These are phyloP conservation scores for Arctium lappa DNA, from an alignment of 129 eudicot genomes.

Conservation along the genomic window DNA sequence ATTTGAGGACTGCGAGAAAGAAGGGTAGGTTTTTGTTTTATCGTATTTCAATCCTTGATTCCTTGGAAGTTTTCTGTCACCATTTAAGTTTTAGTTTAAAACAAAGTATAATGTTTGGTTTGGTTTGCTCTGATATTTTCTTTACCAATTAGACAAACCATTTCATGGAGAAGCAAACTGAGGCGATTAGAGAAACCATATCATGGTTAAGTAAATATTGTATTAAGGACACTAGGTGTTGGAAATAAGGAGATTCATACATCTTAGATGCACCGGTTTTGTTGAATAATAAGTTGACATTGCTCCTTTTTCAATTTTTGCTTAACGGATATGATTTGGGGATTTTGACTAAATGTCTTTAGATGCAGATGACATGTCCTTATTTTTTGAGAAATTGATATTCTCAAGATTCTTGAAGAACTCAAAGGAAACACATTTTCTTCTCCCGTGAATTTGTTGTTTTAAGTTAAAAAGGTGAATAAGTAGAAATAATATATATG, in stretches of 20 bases:
- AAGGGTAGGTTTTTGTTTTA: too few species aligned
- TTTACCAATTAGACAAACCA: background rate
- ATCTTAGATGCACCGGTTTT: background rate
- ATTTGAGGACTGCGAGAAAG: too few species aligned
- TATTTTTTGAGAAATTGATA: too few species aligned
- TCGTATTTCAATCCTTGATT: too few species aligned
- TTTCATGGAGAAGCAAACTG: background rate
- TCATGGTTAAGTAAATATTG: background rate
- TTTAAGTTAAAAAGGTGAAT: background rate
- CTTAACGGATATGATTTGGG: background rate
- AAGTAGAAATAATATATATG: background rate
- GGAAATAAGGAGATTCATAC: background rate
- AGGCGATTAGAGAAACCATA: background rate
- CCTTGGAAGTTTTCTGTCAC: background rate
- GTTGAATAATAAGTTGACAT: background rate
- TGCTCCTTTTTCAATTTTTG: background rate
- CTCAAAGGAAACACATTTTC: background rate
- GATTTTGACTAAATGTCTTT: background rate
- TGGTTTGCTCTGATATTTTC: background rate
- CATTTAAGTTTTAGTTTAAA: background rate
- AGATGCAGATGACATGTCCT: background rate
- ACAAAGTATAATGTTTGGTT: background rate
- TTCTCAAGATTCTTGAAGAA: background rate
- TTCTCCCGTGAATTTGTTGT: background rate
- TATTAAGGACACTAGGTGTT: background rate